Evolutionary conservation across 2,329 filamentous ascomycete species (phyloP), one percentile per base, ranked within the genome.

Genomic region (Nothomitra cinnamomea): DNA sequence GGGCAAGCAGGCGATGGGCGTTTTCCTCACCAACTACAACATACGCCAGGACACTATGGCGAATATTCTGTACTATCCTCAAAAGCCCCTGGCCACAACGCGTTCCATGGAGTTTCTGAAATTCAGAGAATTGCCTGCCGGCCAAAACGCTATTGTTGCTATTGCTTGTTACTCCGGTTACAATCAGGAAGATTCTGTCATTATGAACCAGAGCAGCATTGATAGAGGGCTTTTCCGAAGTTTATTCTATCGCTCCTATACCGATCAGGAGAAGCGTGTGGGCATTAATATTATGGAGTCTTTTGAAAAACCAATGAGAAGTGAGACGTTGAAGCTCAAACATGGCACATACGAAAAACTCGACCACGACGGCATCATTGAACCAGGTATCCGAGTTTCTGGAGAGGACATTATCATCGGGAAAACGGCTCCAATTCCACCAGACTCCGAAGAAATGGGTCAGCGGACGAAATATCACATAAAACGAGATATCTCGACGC

Each of bases 1-100:
- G 92, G 92, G 94, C 74, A 98, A 98, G 71, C 92, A 98, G 78
- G 92, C 92, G 57, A 98, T 98, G 94, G 92, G 94, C 65, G 89
- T 96, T 62, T 95, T 95, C 72, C 76, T 98, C 54, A 98, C 94
- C 12, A 98, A 98, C 66, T 98, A 94, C 68, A 83, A 87, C 41
- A 82, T 90, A 57, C 88, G 92, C 58, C 96, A 98, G 90, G 92
- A 98, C 65, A 98, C 92, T 3, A 98, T 98, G 92, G 85, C 90
- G 61, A 98, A 98, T 62, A 94, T 98, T 65, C 79, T 98, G 2
- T 98, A 98, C 70, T 98, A 98, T 63, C 92, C 92, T 0, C 92
- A 98, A 69, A 98, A 98, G 67, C 92, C 92, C 6, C 77, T 98
- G 52, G 92, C 88, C 0, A 96, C 90, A 1, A 98, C 92, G 17